A percentile compares a stretch with the other conserved stretches of the same genome.
Conservation (phyloP, 108 stramenopile genomes). For the Pseudonitzschia multistriata region DNA sequence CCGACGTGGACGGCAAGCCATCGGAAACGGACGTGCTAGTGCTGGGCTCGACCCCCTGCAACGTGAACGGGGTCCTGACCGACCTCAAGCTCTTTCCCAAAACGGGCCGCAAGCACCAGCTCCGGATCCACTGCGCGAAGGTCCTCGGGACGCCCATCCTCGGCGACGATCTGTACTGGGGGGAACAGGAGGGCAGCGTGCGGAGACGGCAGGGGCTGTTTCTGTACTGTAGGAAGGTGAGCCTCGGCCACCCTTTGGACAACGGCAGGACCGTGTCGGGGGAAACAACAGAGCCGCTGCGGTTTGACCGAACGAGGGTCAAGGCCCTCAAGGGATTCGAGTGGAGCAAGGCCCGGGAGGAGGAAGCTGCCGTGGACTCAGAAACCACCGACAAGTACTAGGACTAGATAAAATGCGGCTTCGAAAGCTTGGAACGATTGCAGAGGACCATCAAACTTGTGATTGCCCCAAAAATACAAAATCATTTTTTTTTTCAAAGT, state of each 20-base stretch:
- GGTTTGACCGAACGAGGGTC: background rate
- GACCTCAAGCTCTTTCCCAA: constrained; percentile 32
- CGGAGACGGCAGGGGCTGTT: constrained; percentile 8
- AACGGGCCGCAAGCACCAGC: constrained; percentile 79
- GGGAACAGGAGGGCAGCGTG: background rate
- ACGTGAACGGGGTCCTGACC: constrained; percentile 12
- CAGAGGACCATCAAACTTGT: too few relatives aligned
- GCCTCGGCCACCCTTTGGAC: background rate
- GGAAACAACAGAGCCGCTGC: constrained; percentile 10
- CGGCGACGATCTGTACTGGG: constrained; percentile 78
- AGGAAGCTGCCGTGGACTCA: background rate
- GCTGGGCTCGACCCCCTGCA: constrained; percentile 4
- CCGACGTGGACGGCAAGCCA: constrained; percentile 6
- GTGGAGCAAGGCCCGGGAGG: background rate
- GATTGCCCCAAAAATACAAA: too few relatives aligned
- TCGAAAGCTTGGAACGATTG: too few relatives aligned
- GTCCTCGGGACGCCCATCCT: constrained; percentile 77
- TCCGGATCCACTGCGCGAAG: constrained; percentile 74
- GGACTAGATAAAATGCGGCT: background rate
- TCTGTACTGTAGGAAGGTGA: constrained; percentile 13
- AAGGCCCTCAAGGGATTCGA: constrained; percentile 15
- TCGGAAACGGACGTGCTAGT: constrained; percentile 7
- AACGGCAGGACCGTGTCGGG: background rate
- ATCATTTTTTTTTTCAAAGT: too few relatives aligned
- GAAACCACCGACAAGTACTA: background rate